Evolutionary conservation across 768 basidiomycete genomes (phyloP), one percentile per base, ranked within the genome.

Genomic region (Dentipellis sp.): DNA sequence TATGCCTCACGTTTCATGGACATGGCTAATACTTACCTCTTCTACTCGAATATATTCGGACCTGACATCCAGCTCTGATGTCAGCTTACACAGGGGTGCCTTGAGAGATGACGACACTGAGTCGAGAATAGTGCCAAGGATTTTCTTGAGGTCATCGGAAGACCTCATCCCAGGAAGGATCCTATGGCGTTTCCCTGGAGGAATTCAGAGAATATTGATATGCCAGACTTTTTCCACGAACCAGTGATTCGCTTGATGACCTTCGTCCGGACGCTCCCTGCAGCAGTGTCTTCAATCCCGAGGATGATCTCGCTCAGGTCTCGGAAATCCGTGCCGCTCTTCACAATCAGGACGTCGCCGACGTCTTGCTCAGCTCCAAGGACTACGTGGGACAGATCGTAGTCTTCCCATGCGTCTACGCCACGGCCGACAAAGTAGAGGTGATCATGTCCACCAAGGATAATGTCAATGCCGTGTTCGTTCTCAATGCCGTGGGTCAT

Each of bases 371-470:
- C 87, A 6, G 82, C 81, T 29, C 88, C 91, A 14, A 86, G 75
- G 29, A 79, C 75, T 3, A 72, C 66, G 46, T 75, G 62, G 3
- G 67, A 70, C 17, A 75, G 65, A 59, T 91, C 79, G 58, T 82
- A 85, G 53, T 75, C 78, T 23, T 86, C 80, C 88, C 88, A 91
- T 4, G 72, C 66, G 40, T 72, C 75, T 14, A 82, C 78, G 10
- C 87, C 90, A 61, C 76, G 80, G 37, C 84, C 81, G 42, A 80
- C 77, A 65, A 80, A 91, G 70, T 90, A 91, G 3, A 87, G 71
- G 59, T 95, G 93, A 65, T 95, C 93, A 63, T 95, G 93, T 2
- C 93, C 93, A 4, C 93, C 93, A 2, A 94, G 77, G 40, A 94
- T 68, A 22, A 94, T 69, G 64, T 94, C 93, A 2, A 85, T 85